Evolutionary conservation across 805 yeast genomes (phyloP).

Genomic region (Tetrapisispora taiwanensis): DNA sequence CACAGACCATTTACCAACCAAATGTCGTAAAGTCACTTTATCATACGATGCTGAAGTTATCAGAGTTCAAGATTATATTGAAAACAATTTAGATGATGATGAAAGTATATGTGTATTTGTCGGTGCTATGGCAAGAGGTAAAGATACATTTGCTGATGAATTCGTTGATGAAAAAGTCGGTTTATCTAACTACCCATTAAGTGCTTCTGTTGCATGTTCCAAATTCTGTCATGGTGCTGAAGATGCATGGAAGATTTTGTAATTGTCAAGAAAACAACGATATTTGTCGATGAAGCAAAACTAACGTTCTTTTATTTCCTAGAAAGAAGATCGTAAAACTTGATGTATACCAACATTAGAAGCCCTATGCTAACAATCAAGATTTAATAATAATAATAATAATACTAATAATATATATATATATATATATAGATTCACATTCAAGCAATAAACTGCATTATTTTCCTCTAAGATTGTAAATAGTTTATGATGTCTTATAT

Average conservation of each 20-base stretch:
- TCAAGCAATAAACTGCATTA: no score
- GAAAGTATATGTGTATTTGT: slow-evolving; percentile 96
- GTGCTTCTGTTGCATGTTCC: slow-evolving; percentile 96
- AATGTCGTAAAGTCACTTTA: slow-evolving; percentile 86
- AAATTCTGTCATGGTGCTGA: slow-evolving; percentile 98
- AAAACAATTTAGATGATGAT: slow-evolving; percentile 58
- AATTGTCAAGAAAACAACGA: slow-evolving; percentile 5
- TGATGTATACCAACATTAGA: no score
- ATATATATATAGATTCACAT: no score
- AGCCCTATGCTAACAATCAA: no score
- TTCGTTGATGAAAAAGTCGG: slow-evolving; percentile 94
- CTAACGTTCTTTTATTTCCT: no score
- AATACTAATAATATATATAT: no score
- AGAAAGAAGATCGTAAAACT: no score
- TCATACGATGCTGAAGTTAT: slow-evolving; percentile 85
- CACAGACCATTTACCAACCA: slow-evolving; percentile 92
- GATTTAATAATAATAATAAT: not conserved
- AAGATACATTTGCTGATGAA: slow-evolving; percentile 95
- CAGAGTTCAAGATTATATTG: slow-evolving; percentile 80
- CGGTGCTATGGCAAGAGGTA: slow-evolving; percentile 99
- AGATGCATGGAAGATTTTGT: slow-evolving; percentile 84
- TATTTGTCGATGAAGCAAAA: no score
- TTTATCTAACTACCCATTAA: slow-evolving; percentile 85
- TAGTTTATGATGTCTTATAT: no score
- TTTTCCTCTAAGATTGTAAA: no score